Evolutionary conservation across 768 basidiomycete genomes (phyloP), one percentile per base, ranked within the genome.

Genomic region (Thelephora ganbajun): DNA sequence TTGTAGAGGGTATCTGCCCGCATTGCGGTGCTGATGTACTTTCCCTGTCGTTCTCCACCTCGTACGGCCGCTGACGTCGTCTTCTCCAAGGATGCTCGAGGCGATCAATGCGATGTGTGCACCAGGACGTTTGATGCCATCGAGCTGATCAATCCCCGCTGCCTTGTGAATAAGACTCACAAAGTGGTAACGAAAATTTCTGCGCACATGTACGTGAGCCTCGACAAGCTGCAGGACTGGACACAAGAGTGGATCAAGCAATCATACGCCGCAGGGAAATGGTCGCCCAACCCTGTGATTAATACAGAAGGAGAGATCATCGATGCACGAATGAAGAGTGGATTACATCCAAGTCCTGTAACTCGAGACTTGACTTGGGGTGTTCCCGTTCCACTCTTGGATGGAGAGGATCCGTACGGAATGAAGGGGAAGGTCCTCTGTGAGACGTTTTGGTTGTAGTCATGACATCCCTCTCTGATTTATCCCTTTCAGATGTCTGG

Each of bases 331-430:
- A 63, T 98, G 62, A 88, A 82, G 66, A 69, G 72, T 19, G 96
- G 96, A 1, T 65, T 99, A 53, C 71, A 82, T 49, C 88, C 91
- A 2, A 88, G 90, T 34, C 90, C 93, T 0, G 72, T 99, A 48
- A 99, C 96, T 13, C 70, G 96, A 59, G 96, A 99, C 68, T 64
- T 99, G 35, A 79, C 78, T 23, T 99, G 96, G 96, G 96, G 96
- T 49, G 91, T 99, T 14, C 84, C 88, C 3, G 89, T 98, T 14
- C 94, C 94, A 1, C 64, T 75, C 26, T 63, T 64, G 18, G 79
- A 84, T 48, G 75, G 72, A 44, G 78, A 85, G 52, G 81, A 89
- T 55, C 79, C 80, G 45, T 66, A 81, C 53, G 87, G 83, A 44
- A 93, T 97, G 92, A 71, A 77, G 55, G 82, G 82, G 13, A 99